Base-by-base conservation (phyloP, 2,329 filamentous ascomycete genomes). In the Thermothelomyces thermophilus region DNA sequence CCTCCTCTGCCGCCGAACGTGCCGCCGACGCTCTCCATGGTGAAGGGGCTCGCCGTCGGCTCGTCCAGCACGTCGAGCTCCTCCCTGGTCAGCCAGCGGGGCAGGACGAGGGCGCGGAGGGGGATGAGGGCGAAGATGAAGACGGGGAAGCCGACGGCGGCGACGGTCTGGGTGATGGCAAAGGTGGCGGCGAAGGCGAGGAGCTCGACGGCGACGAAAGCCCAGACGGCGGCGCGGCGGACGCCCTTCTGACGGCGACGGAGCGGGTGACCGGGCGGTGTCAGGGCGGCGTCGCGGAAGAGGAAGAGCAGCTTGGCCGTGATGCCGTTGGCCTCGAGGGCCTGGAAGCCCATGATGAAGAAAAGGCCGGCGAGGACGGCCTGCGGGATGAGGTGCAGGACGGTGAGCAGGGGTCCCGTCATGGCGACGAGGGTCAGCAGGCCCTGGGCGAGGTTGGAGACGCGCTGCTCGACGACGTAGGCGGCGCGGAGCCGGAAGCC, bases 281-380 rank as follows among this genome's bases (percentile, higher is more conserved):
- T 87, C n/a, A 90, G 71, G 4, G 73, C 64, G 41, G 65, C 70
- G 66, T 91, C 87, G 55, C 80, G 77, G 1, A 73, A 68, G 1
- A 91, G 73, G 64, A 87, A 90, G 19, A 88, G 64, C 8, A 90
- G 64, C 66, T 90, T 90, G 53, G 75, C 70, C 0, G 86, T 90
- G 62, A 91, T 87, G 19, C 86, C 86, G 63, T 91, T 91, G 20
- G 70, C 83, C 62, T 83, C 77, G 28, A 91, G 78, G 3, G 86
- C 86, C 68, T 90, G 84, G 53, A 87, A 75, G 36, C 86, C 87
- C 87, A 91, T 90, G 63, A 89, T 79, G 68, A 90, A 90, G 73
- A 91, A 91, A 22, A 91, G 75, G 0, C 87, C 87, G 0, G 86
- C 87, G 48, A 91, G 76, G 1, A 90, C 86, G 52, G 83, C 86